phyloP scores from a whole-genome alignment of 306 rosid species.

The Sicyos baderoa region DNA sequence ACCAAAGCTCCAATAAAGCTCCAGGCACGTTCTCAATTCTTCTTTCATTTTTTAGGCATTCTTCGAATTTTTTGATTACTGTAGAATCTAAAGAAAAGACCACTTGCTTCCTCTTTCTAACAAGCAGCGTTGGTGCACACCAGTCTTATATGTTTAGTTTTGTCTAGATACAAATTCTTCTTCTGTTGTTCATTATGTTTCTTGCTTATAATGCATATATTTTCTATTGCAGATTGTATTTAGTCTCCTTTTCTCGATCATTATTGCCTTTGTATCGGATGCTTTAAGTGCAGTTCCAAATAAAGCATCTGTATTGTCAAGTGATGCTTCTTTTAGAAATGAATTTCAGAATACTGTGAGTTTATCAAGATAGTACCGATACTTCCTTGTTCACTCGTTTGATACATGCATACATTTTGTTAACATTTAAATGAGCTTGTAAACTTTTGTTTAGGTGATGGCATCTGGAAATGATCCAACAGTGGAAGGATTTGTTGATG shows the following conservation, averaged over 20 bases:
- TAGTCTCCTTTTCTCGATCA: constrained; percentile 78
- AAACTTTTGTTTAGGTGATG: constrained; percentile 46
- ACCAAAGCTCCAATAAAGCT: constrained; percentile 38
- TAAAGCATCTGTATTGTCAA: constrained; percentile 69
- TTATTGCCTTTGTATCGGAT: constrained; percentile 75
- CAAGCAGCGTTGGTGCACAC: background rate
- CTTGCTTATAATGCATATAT: constrained; percentile 5
- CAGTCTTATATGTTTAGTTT: background rate
- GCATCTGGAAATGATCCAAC: constrained; percentile 62
- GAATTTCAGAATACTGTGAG: constrained; percentile 70
- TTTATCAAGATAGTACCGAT: constrained; percentile 31
- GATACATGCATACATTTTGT: background rate
- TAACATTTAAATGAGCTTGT: constrained; percentile 9
- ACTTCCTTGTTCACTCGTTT: constrained; percentile 17
- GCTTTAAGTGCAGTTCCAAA: constrained; percentile 80
- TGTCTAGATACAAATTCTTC: constrained; percentile 22
- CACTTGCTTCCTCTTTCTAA: background rate
- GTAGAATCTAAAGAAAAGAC: background rate
- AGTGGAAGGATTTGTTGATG: constrained; percentile 62
- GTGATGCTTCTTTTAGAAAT: constrained; percentile 55
- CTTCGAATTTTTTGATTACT: constrained; percentile 2
- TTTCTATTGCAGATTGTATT: constrained; percentile 64
- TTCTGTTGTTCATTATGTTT: background rate
- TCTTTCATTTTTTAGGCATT: constrained; percentile 16
- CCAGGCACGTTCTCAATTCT: constrained; percentile 44